These are phyloP conservation scores for Mrakiaceae sp. DNA, from an alignment of 1,284 basidiomycete genomes.

Conservation along the genomic window DNA sequence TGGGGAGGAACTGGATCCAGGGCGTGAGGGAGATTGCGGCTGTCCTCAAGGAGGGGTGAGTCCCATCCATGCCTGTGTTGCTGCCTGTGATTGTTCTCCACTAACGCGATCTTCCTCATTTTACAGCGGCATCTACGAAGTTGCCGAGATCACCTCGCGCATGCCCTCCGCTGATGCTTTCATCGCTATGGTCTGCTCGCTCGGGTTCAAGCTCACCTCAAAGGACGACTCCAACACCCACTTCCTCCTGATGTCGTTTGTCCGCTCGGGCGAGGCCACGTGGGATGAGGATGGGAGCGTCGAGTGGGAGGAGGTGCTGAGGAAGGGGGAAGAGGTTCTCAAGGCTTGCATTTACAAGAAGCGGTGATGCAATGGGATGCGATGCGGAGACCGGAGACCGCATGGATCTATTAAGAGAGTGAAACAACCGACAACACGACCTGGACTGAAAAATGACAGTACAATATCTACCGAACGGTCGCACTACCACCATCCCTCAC, in stretches of 20 bases:
- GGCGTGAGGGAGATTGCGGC: constrained; percentile 84
- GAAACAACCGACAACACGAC: background rate
- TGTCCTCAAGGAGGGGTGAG: constrained; percentile 66
- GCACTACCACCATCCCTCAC: background rate
- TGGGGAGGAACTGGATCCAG: constrained; percentile 92
- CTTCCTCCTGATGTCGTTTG: constrained; percentile 77
- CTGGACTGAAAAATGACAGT: background rate
- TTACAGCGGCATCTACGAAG: constrained; percentile 67
- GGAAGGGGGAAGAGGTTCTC: constrained; percentile 51
- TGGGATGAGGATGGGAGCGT: constrained; percentile 38
- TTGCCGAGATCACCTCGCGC: constrained; percentile 92
- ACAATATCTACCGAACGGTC: background rate
- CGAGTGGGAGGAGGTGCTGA: constrained; percentile 53
- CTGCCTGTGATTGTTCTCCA: background rate
- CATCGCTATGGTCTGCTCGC: constrained; percentile 51
- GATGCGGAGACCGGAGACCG: too few relatives aligned
- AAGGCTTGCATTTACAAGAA: constrained; percentile 97
- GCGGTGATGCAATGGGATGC: constrained; percentile 42
- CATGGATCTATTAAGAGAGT: too few relatives aligned
- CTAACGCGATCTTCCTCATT: background rate
- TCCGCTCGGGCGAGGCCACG: constrained; percentile 39
- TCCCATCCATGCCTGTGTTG: constrained; percentile 19
- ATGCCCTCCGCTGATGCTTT: constrained; percentile 69
- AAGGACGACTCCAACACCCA: constrained; percentile 79
- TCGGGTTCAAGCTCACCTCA: constrained; percentile 67